Base-by-base conservation (phyloP, 192 early-diverging fungal genomes). In the Linderina pennispora region DNA sequence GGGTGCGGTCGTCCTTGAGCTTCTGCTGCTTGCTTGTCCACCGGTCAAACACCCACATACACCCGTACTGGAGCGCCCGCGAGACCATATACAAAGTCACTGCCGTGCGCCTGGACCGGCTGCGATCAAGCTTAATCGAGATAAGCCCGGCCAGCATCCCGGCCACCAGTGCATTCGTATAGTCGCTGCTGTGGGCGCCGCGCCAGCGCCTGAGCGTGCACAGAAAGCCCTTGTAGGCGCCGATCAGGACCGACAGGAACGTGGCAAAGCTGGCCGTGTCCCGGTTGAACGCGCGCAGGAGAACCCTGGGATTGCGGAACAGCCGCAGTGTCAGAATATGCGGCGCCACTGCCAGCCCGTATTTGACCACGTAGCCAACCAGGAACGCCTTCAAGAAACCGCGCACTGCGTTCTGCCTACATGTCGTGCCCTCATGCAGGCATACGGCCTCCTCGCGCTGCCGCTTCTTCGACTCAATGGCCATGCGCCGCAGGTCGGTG, bases 191-290 rank as follows among this genome's bases (percentile, higher is more conserved):
- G 7, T 44, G 45, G 28, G 68, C 61, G 14, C 73, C 62, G 41
- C 64, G 56, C 16, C 44, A 11, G 26, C 63, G 54, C 35, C 84
- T 78, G 62, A 83, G 61, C 9, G 57, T 51, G 58, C 82, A 87
- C 39, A 87, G 62, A 15, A 77, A 68, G 6, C 53, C 76, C 64
- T 81, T 81, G 73, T 87, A 87, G 16, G 71, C 61, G 19, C 79
- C 78, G 11, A 82, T 62, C 24, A 82, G 75, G 2, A 74, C 74
- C 23, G 79, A 78, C 26, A 87, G 56, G 42, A 87, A 87, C 22
- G 81, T 55, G 10, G 84, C 80, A 64, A 87, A 84, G n/a, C 64
- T 63, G 9, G 60, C 28, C 0, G 82, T 87, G 55, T 87, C 84
- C 36, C 76, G 47, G 54, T 47, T 58, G 24, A 63, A 46, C 3